Evolutionary conservation across 2,329 filamentous ascomycete species (phyloP), one percentile per base, ranked within the genome.

Genomic region (Xylaria sp.): DNA sequence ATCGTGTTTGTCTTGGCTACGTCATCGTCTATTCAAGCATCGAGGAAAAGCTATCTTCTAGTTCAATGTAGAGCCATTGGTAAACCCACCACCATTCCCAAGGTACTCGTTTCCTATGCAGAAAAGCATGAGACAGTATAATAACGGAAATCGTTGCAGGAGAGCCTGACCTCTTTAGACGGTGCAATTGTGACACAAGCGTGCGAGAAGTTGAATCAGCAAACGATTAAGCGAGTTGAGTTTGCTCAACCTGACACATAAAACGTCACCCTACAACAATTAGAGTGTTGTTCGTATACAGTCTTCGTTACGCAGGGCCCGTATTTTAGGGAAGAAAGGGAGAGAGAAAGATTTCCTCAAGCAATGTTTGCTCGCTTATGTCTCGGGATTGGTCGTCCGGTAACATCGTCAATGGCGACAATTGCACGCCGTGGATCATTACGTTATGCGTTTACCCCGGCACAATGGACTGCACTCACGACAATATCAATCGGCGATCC

Each of bases 301-400:
- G 16, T 53, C 60, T 25, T 48, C 40, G 65, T 63, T 54, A 63
- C 55, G 61, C 66, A 58, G 51, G 21, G 25, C 53, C n/a, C 18
- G 44, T 18, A 35, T 29, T 53, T 57, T 18, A 44, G n/a, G 18
- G 40, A 16, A 18, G 40, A 44, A 5, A 44, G 8, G n/a, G 6
- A 54, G 6, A 35, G 21, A 2, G 9, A 9, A 8, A 47, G 40
- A 6, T 50, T 9, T n/a, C 16, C 53, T 40, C 47, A 16, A 60
- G 60, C 50, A 32, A 67, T 32, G 51, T 53, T n/a, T 47, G 42
- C 40, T 69, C 54, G 23, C 60, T 60, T 64, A 51, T 53, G 18
- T 25, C 25, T 10, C 3, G 12, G 25, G 13, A 48, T 58, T 59
- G 21, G 23, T 40, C 51, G 25, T 54, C 47, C 27, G 4, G 21